Base-by-base conservation (phyloP, 495 filamentous ascomycete species). In the Neurospora africana region DNA sequence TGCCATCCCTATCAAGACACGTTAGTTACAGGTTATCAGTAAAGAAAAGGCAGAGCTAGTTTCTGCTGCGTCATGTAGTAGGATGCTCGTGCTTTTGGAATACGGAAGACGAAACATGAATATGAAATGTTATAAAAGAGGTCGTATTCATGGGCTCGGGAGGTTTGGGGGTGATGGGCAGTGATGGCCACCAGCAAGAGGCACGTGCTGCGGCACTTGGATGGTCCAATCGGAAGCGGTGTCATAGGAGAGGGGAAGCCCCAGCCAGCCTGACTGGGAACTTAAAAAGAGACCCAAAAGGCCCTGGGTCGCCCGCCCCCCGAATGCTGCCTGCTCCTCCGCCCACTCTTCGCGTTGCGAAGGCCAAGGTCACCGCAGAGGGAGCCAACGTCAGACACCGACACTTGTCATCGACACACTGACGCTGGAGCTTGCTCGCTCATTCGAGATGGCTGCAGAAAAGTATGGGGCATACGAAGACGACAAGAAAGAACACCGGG, bases 1-100 rank as follows among this genome's bases (percentile, higher is more conserved):
- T 98, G 95, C 96, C 96, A 99, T 82, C 86, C 91, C 95, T 99
- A 78, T 75, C 38, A 73, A 41, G n/a, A 47, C 68, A 74, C 53
- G 69, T 78, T 70, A 75, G 74, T 38, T 65, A 65, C 27, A 65
- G 19, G 2, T 19, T 58, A 27, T 15, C 23, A 30, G 7, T 23
- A 61, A 23, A 15, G 21, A 13, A 17, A 5, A 61, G 23, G 5
- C 23, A 33, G 21, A 19, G 53, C 5, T 53, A 53, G 21, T 23
- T 27, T 53, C 44, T 53, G 23, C 23, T 17, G 53, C 6, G 27
- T 61, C 2, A 33, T 19, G 15, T 17, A 65, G 6, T 19, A 33
- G 30, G 53, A 33, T 33, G 27, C 27, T 19, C 17, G 7, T 65
- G 27, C 27, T 65, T 19, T 7, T 23, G 17, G 53, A 2, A 61